A percentile compares a stretch with the other conserved stretches of the same genome.
phyloP scores from a whole-genome alignment of 2,329 filamentous ascomycete genomes.

The Dothidotthia symphoricarpi region DNA sequence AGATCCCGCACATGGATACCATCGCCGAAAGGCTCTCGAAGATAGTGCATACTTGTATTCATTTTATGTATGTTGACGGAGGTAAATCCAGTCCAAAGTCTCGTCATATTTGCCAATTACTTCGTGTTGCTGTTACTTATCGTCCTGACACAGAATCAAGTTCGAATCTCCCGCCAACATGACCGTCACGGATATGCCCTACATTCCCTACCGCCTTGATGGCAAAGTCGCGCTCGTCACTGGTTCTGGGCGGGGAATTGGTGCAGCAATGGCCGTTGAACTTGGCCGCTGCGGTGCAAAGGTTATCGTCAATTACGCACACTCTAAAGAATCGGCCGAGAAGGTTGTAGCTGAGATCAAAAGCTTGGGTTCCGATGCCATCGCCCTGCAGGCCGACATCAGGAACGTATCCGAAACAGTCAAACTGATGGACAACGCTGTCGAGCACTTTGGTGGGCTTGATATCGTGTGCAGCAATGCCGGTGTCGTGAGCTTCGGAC shows the following conservation, averaged over 20 bases:
- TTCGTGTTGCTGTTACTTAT: no score
- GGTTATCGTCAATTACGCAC: conserved; percentile 64
- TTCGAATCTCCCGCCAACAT: conserved; percentile 20
- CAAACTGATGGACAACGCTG: conserved; percentile 47
- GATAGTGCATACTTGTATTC: no score
- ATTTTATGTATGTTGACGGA: no score
- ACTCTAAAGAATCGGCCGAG: conserved; percentile 48
- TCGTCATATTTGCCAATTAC: no score
- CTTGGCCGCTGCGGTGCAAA: conserved; percentile 60
- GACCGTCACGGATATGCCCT: no score
- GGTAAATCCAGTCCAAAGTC: no score
- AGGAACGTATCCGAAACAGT: conserved; percentile 45
- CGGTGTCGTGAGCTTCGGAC: conserved; percentile 63
- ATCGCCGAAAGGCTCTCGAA: no score
- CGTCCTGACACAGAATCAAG: background rate
- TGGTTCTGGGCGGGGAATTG: conserved; percentile 61
- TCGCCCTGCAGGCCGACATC: conserved; percentile 59
- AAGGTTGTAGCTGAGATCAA: conserved; percentile 46
- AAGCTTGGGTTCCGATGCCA: conserved; percentile 45
- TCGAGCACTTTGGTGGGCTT: conserved; percentile 39
- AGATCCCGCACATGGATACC: background rate
- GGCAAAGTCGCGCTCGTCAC: conserved; percentile 59
- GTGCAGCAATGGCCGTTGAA: conserved; percentile 60
- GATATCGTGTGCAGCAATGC: conserved; percentile 50
- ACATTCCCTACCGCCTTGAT: conserved; percentile 40